phyloP scores from a whole-genome alignment of 176 grass and related monocot species.

The Avena atlantica region DNA sequence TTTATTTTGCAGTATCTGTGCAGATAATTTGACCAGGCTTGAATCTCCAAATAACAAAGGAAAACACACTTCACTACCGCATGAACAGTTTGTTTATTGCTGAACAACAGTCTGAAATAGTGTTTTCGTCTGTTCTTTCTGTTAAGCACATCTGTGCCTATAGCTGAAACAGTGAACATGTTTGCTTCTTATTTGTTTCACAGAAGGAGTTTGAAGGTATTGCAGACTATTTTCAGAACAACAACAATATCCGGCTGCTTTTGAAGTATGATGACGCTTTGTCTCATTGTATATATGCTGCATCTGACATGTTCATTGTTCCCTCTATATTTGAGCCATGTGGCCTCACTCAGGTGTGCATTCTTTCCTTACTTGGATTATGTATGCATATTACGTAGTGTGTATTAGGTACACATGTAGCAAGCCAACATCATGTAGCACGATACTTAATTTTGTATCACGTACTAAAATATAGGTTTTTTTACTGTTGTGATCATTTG shows the following conservation, averaged over 20 bases:
- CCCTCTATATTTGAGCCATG: slow-evolving; percentile 98
- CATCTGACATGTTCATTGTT: slow-evolving; percentile 97
- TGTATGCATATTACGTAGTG: not conserved
- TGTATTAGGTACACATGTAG: not conserved
- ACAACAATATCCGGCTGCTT: slow-evolving; percentile 67
- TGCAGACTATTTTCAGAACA: slow-evolving; percentile 73
- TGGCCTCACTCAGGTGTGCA: slow-evolving; percentile 92
- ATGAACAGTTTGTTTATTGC: slow-evolving; percentile 33
- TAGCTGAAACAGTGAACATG: not conserved
- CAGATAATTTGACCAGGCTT: not conserved
- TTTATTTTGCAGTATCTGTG: slow-evolving; percentile 25
- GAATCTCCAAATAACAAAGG: slow-evolving; percentile 19
- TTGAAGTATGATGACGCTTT: slow-evolving; percentile 94
- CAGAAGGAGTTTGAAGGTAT: slow-evolving; percentile 96
- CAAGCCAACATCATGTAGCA: not conserved
- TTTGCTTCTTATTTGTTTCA: slow-evolving; percentile 40
- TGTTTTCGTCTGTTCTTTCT: not conserved
- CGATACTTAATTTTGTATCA: not conserved
- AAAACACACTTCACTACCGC: not conserved
- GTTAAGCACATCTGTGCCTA: not conserved
- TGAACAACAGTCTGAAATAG: slow-evolving; percentile 1
- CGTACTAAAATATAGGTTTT: not conserved
- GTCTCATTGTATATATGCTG: slow-evolving; percentile 93
- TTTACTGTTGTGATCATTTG: slow-evolving; percentile 14
- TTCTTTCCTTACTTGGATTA: slow-evolving; percentile 23